Conservation (phyloP, 805 yeast genomes). For the Saccharomyces jurei region DNA sequence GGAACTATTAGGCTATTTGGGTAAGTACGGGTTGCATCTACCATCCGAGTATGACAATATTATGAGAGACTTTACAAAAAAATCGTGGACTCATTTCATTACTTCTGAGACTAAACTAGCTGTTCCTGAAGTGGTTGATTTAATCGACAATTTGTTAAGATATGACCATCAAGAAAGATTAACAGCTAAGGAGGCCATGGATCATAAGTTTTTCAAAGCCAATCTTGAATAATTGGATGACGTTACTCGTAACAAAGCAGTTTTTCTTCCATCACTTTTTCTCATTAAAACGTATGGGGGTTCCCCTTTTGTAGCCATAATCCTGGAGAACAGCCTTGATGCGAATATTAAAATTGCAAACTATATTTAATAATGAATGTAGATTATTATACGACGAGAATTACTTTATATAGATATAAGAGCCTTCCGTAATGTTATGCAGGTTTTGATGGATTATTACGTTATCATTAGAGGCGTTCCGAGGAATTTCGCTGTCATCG, state of each 20-base stretch:
- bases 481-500: background rate
- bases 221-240: constrained; percentile 8
- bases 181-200: constrained; percentile 85
- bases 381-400: background rate
- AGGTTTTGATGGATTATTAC: background rate
- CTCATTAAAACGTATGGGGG: background rate
- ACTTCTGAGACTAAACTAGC: constrained; percentile 48
- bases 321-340: background rate
- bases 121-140: constrained; percentile 64
- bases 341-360: background rate
- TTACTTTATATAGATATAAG: background rate
- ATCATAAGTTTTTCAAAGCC: constrained; percentile 38
- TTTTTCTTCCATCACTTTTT: background rate
- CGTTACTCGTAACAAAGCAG: background rate
- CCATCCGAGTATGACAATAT: constrained; percentile 73
- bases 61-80: constrained; percentile 56
- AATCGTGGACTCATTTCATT: constrained; percentile 58
- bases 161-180: constrained; percentile 85
- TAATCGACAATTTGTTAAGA: constrained; percentile 68
- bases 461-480: background rate
- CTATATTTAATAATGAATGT: background rate
- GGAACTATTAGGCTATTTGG: constrained; percentile 57
- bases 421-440: background rate
- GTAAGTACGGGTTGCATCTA: constrained; percentile 62
- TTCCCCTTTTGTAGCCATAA: background rate